These are phyloP conservation scores for Middelhovenomyces tepae DNA, from an alignment of 805 yeast species.

Conservation along the genomic window DNA sequence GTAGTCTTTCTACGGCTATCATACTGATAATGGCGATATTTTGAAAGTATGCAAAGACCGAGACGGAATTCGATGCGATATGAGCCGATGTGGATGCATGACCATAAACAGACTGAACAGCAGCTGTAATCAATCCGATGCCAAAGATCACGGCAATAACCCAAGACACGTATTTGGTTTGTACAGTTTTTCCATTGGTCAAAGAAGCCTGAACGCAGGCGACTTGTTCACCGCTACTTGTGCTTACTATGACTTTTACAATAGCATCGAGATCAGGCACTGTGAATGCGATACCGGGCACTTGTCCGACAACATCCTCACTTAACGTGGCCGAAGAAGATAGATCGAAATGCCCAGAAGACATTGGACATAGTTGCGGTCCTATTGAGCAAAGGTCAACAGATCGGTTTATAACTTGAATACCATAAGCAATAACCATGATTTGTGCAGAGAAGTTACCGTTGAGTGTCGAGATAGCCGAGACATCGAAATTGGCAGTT, in stretches of 20 bases:
- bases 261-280: slow-evolving; percentile 93
- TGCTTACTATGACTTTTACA: slow-evolving; percentile 59
- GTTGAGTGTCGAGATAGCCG: slow-evolving; percentile 70
- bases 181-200: slow-evolving; percentile 87
- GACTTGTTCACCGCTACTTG: slow-evolving; percentile 33
- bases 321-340: slow-evolving; percentile 27
- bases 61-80: slow-evolving; percentile 91
- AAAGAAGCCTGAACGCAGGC: slow-evolving; percentile 91
- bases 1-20: slow-evolving; percentile 89
- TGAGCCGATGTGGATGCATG: slow-evolving; percentile 92
- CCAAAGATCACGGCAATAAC: slow-evolving; percentile 91
- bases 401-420: slow-evolving; percentile 46
- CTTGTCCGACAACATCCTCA: slow-evolving; percentile 34
- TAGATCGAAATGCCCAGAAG: slow-evolving; percentile 80
- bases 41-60: slow-evolving; percentile 90
- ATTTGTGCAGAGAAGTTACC: slow-evolving; percentile 61
- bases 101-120: slow-evolving; percentile 77
- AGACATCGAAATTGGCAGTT: slow-evolving; percentile 56
- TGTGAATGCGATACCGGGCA: slow-evolving; percentile 81
- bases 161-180: slow-evolving; percentile 89
- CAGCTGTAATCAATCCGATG: slow-evolving; percentile 78
- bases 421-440: slow-evolving; percentile 71
- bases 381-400: slow-evolving; percentile 58
- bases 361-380: slow-evolving; percentile 63
- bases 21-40: slow-evolving; percentile 83